These are phyloP conservation scores for Yamadazyma laniorum DNA, from an alignment of 805 yeast species.

Conservation along the genomic window DNA sequence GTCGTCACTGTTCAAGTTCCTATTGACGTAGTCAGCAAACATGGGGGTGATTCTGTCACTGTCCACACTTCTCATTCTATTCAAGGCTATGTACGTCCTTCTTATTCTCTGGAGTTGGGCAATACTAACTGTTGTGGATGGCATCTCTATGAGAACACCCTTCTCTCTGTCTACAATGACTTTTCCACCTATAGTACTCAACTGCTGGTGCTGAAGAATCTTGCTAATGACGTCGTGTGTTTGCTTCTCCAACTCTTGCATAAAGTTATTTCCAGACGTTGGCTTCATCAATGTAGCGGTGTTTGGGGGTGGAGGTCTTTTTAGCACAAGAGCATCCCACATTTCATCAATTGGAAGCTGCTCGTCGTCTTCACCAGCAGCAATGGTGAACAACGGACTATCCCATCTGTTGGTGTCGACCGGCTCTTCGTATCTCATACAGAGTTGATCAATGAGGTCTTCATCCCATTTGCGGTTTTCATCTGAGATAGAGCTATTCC, in stretches of 20 bases:
- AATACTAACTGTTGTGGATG: conserved; percentile 56
- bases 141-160: conserved; percentile 57
- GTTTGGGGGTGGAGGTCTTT: conserved; percentile 71
- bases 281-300: conserved; percentile 82
- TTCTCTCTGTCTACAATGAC: conserved; percentile 47
- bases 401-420: conserved; percentile 88
- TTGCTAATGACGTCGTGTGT: conserved; percentile 65
- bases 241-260: conserved; percentile 71
- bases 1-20: conserved; percentile 46
- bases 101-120: conserved; percentile 83
- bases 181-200: conserved; percentile 46
- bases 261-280: conserved; percentile 70
- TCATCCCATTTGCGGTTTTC: conserved; percentile 56
- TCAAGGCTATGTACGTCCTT: conserved; percentile 78
- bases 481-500: conserved; percentile 47
- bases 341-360: conserved; percentile 63
- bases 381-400: conserved; percentile 77
- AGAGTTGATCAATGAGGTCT: conserved; percentile 61
- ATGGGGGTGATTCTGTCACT: conserved; percentile 62
- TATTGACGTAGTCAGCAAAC: conserved; percentile 76
- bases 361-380: conserved; percentile 48
- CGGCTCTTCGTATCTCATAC: conserved; percentile 92
- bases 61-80: conserved; percentile 75
- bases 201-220: conserved; percentile 61
- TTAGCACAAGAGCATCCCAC: conserved; percentile 59